phyloP scores from a whole-genome alignment of 768 basidiomycete species.

The Coprinopsis strossmayeri region DNA sequence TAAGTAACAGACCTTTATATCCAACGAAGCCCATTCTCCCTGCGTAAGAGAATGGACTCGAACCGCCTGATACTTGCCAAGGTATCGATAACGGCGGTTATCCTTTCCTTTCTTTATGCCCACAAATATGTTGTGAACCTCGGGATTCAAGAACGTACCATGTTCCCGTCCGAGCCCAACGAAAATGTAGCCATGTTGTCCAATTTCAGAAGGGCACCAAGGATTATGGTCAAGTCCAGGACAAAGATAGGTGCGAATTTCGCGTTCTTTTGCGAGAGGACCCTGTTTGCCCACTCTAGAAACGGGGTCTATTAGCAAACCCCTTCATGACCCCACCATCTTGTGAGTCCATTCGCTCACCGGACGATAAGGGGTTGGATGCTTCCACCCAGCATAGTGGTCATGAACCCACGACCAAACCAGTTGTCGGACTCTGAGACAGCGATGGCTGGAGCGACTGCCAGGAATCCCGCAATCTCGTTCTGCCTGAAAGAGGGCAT shows the following conservation, averaged over 20 bases:
- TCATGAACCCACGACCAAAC: conserved; percentile 35
- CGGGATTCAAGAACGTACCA: conserved; percentile 32
- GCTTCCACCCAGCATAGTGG: conserved; percentile 30
- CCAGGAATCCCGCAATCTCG: conserved; percentile 18
- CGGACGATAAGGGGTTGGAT: conserved; percentile 30
- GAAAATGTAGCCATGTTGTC: conserved; percentile 50
- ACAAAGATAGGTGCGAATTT: conserved; percentile 38
- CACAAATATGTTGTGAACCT: conserved; percentile 39
- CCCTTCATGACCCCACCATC: no score
- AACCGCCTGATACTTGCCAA: conserved; percentile 38
- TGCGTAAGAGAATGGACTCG: conserved; percentile 34
- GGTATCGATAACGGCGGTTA: conserved; percentile 34
- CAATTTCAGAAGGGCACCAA: conserved; percentile 44
- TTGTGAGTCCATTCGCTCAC: conserved; percentile 25
- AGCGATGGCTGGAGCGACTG: conserved; percentile 19
- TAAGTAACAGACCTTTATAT: conserved; percentile 26
- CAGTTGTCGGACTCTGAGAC: conserved; percentile 19
- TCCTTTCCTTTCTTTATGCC: conserved; percentile 24
- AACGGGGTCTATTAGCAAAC: no score
- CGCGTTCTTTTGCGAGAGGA: conserved; percentile 22
- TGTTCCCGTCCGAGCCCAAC: conserved; percentile 44
- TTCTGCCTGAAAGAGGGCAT: conserved; percentile 18
- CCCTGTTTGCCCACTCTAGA: conserved; percentile 20
- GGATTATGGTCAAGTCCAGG: conserved; percentile 47
- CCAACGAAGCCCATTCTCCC: conserved; percentile 42